Percentiles rank a stretch among this genome's conserved stretches.
These are phyloP conservation scores for Sextonia rubra DNA, from an alignment of 164 flowering plant species.

Conservation along the genomic window DNA sequence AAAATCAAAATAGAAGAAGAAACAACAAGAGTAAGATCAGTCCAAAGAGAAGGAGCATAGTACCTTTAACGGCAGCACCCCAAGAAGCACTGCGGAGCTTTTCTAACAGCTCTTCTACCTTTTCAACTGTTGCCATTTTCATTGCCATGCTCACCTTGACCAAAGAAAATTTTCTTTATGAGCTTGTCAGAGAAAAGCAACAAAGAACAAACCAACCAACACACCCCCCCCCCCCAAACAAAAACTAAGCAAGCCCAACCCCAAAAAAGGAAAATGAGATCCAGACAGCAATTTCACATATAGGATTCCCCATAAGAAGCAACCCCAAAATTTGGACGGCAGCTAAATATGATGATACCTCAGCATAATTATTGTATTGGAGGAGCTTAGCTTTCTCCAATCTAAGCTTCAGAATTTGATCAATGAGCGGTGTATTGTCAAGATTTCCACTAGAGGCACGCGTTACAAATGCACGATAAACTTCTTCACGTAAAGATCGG, in stretches of 20 bases:
- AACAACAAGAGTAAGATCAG: background rate
- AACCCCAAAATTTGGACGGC: too few relatives aligned
- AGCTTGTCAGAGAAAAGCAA: background rate
- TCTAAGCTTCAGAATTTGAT: slow-evolving; percentile 79
- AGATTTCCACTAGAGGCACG: slow-evolving; percentile 90
- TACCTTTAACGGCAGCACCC: slow-evolving; percentile 87
- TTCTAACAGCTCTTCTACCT: slow-evolving; percentile 81
- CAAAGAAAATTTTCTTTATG: slow-evolving; percentile 7
- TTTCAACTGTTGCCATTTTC: slow-evolving; percentile 92
- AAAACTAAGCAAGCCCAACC: background rate
- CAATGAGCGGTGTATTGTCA: slow-evolving; percentile 78
- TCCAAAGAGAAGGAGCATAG: background rate
- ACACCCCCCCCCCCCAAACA: too few relatives aligned
- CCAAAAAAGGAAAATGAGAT: too few relatives aligned
- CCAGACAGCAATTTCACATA: too few relatives aligned
- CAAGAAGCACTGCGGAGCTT: slow-evolving; percentile 87
- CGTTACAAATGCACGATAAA: slow-evolving; percentile 73
- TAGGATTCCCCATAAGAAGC: too few relatives aligned
- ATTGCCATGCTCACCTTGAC: slow-evolving; percentile 91
- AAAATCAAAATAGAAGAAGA: too few relatives aligned
- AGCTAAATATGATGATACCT: slow-evolving; percentile 41
- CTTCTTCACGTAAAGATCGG: slow-evolving; percentile 82
- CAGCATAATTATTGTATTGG: slow-evolving; percentile 82
- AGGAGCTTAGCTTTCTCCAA: slow-evolving; percentile 94
- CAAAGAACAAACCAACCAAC: too few relatives aligned